Evolutionary conservation across 371 early-diverging fungal species (phyloP).

Genomic region (Circinella minor): DNA sequence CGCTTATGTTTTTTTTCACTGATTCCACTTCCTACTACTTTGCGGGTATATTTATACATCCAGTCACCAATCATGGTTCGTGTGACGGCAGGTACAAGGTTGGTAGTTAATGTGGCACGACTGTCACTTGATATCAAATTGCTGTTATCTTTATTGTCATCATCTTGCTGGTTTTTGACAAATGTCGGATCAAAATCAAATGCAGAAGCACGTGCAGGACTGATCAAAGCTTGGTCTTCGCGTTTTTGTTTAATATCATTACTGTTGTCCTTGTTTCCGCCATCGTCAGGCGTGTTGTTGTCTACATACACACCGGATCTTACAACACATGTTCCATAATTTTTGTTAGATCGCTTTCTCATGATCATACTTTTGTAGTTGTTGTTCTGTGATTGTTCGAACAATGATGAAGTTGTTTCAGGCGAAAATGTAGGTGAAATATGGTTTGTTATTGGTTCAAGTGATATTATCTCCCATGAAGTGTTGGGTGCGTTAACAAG

Average conservation of each 20-base stretch:
- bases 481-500: conserved; percentile 4
- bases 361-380: neutral
- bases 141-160: neutral
- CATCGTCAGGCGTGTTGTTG: neutral
- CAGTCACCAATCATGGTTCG: conserved; percentile 83
- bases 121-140: neutral
- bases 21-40: conserved; percentile 52
- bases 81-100: conserved; percentile 43
- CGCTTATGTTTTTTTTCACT: conserved; percentile 69
- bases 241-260: neutral
- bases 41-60: conserved; percentile 73
- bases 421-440: neutral
- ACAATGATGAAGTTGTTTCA: neutral
- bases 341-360: neutral
- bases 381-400: neutral
- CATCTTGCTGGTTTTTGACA: neutral
- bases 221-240: conserved; percentile 14
- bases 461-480: neutral
- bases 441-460: neutral
- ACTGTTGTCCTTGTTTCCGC: neutral
- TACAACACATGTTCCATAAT: conserved; percentile 12
- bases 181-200: conserved; percentile 21
- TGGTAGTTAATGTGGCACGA: conserved; percentile 3
- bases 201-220: conserved; percentile 16
- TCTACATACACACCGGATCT: conserved; percentile 1